These are phyloP conservation scores for Physaria fendleri DNA, from an alignment of 345 rosid species.

Conservation along the genomic window DNA sequence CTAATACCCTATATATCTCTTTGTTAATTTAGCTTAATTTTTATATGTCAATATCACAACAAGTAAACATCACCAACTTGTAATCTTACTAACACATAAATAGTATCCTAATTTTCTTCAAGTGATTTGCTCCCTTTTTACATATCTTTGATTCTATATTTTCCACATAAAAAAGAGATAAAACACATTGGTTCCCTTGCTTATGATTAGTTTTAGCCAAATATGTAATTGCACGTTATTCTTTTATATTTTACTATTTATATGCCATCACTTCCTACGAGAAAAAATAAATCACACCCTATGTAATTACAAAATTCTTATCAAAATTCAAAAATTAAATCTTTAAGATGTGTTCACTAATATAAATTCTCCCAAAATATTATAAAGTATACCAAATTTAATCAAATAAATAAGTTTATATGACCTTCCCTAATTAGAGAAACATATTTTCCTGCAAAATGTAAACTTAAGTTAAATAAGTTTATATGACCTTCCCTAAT, in stretches of 20 bases:
- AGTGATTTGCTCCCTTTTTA: not conserved
- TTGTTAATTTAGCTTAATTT: not conserved
- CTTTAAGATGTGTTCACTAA: not conserved
- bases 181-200: not conserved
- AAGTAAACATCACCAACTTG: slow-evolving; percentile 19
- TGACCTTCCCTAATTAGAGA: slow-evolving; percentile 1
- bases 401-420: not conserved
- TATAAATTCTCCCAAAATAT: not conserved
- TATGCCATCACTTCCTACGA: not conserved
- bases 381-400: not conserved
- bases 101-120: slow-evolving; percentile 3
- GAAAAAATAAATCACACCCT: not conserved
- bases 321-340: not conserved
- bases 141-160: not conserved
- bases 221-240: not conserved
- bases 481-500: not conserved
- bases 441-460: slow-evolving; percentile 7
- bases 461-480: not conserved
- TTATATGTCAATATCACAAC: slow-evolving; percentile 25
- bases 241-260: not conserved
- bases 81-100: slow-evolving; percentile 10
- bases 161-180: not conserved
- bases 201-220: slow-evolving; percentile 6
- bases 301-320: not conserved
- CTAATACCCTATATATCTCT: slow-evolving; percentile 14